Evolutionary conservation across 352 stramenopile species (phyloP).

Genomic region (Salisapilia sapeloensis): DNA sequence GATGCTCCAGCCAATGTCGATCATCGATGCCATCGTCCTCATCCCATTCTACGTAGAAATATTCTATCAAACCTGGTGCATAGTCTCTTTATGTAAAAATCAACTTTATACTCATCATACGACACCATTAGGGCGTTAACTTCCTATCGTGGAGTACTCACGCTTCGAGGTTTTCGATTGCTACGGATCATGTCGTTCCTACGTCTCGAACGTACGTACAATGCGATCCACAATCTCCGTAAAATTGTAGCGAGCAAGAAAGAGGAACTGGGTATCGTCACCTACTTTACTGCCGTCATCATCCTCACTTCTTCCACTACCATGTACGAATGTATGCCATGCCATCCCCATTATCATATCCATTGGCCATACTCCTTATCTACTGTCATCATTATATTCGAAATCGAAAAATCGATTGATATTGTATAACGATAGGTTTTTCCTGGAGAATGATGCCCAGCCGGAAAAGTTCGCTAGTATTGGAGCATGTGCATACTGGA

Average conservation of each 20-base stretch:
- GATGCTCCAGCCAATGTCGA: constrained; percentile 62
- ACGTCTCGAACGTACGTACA: constrained; percentile 58
- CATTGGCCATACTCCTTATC: neutral
- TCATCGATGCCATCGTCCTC: constrained; percentile 63
- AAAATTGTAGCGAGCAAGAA: constrained; percentile 61
- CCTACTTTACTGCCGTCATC: constrained; percentile 61
- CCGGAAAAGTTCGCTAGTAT: constrained; percentile 66
- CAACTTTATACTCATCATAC: neutral
- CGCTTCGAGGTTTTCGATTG: constrained; percentile 45
- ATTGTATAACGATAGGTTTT: constrained; percentile 44
- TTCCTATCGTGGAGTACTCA: constrained; percentile 35
- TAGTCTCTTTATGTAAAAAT: neutral
- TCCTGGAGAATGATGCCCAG: constrained; percentile 55
- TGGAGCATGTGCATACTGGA: constrained; percentile 59
- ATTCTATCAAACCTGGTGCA: constrained; percentile 38
- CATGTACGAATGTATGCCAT: constrained; percentile 24
- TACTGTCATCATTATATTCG: too few species aligned
- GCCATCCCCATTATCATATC: neutral
- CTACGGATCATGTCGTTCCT: constrained; percentile 70
- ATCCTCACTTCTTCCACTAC: constrained; percentile 71
- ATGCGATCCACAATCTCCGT: constrained; percentile 57
- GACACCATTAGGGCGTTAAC: constrained; percentile 9
- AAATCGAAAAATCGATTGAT: too few species aligned
- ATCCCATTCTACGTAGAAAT: constrained; percentile 74
- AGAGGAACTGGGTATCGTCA: constrained; percentile 60